Conservation (phyloP, 2,329 filamentous ascomycete species). For the Venturia oleaginea region DNA sequence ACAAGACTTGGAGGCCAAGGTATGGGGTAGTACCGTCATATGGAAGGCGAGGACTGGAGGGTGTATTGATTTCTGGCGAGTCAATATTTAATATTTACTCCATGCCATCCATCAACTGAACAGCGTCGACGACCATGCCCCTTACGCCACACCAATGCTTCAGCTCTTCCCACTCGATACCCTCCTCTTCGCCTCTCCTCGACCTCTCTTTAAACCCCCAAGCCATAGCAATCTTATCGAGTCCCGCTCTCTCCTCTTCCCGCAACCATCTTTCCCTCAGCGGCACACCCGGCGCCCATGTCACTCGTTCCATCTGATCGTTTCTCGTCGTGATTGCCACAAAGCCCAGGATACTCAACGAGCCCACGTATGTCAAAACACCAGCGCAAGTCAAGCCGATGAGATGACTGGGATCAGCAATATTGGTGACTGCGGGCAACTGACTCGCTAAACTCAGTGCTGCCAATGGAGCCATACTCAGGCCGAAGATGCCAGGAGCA, state of each 20-base stretch:
- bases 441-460: constrained; percentile 63
- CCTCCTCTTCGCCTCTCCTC: constrained; percentile 81
- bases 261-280: constrained; percentile 74
- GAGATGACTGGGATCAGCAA: constrained; percentile 34
- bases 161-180: constrained; percentile 78
- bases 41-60: neutral
- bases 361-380: constrained; percentile 72
- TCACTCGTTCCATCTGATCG: constrained; percentile 90
- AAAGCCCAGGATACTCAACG: constrained; percentile 71
- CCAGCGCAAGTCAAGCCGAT: constrained; percentile 72
- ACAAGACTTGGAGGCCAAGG: too few relatives aligned
- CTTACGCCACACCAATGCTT: constrained; percentile 73
- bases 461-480: constrained; percentile 53
- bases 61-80: neutral
- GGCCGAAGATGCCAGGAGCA: constrained; percentile 48
- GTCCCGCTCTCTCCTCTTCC: constrained; percentile 79
- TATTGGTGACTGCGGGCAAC: constrained; percentile 59
- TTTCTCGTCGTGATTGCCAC: constrained; percentile 81
- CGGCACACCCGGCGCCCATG: constrained; percentile 76
- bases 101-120: constrained; percentile 71
- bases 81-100: neutral
- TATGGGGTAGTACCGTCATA: too few relatives aligned
- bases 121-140: constrained; percentile 83
- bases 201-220: constrained; percentile 84
- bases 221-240: constrained; percentile 76